Evolutionary conservation across 1,139 yeast genomes (phyloP).

Genomic region (Sugiyamaella neomexicana): DNA sequence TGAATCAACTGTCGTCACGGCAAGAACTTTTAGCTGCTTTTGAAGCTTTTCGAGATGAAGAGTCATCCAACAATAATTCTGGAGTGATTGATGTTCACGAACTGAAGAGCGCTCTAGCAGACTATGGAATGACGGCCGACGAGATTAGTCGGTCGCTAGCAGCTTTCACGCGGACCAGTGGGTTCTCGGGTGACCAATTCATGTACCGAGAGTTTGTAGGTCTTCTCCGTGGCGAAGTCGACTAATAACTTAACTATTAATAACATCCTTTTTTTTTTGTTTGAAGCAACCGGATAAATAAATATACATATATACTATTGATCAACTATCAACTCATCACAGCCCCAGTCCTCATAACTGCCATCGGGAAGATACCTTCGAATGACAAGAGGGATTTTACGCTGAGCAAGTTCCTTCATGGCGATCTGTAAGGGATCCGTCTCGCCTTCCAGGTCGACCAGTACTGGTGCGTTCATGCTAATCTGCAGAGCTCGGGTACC

Average conservation of each 20-base stretch:
- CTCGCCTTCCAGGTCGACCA: conserved; percentile 97
- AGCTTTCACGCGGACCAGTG: conserved; percentile 54
- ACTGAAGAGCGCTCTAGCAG: conserved; percentile 50
- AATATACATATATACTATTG: conserved; percentile 43
- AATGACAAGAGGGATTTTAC: conserved; percentile 91
- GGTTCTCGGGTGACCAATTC: conserved; percentile 63
- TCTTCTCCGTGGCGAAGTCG: conserved; percentile 25
- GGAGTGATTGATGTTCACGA: conserved; percentile 51
- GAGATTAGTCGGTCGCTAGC: conserved; percentile 55
- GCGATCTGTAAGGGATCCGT: conserved; percentile 99
- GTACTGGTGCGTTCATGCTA: conserved; percentile 94
- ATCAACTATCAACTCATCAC: conserved; percentile 94
- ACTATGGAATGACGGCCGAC: conserved; percentile 52
- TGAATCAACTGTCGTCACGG: conserved; percentile 59
- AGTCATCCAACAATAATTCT: conserved; percentile 25
- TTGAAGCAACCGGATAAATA: conserved; percentile 6
- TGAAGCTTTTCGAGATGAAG: conserved; percentile 53
- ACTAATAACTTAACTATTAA: not conserved
- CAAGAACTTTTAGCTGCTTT: conserved; percentile 65
- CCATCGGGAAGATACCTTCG: conserved; percentile 98
- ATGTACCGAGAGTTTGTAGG: conserved; percentile 49
- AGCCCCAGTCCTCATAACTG: conserved; percentile 97
- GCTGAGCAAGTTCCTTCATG: conserved; percentile 92
- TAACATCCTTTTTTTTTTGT: conserved; percentile 1
- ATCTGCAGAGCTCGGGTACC: conserved; percentile 97